Base-by-base conservation (phyloP, 805 yeast genomes). In the Starmerella apicola region DNA sequence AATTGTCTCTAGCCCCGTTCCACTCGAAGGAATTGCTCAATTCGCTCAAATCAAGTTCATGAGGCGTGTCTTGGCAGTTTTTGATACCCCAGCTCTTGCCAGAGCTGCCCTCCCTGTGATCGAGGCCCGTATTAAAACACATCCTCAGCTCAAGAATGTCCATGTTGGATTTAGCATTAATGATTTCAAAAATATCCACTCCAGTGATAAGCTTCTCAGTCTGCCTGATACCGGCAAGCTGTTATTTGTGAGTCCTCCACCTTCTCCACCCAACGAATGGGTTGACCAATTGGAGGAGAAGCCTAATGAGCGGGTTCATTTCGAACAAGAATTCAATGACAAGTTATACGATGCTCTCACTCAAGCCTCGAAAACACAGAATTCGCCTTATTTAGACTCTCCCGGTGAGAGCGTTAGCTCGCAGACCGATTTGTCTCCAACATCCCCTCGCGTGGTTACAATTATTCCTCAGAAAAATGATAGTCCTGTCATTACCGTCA, bases 191-290 rank as follows among this genome's bases (percentile, higher is more conserved):
- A 30, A 16, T 7, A 28, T 25, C 33, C 19, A 31, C 33, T 5
- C 9, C 13, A 12, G 21, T 2, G 38, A 32, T 12, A 12, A 23
- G n/a, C 36, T 23, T 6, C 42, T 52, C 28, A 33, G 36, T 16
- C 44, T 51, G 28, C 56, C 56, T 8, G 52, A 44, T 27, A 32
- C 47, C 20, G 56, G 54, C 19, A 38, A 37, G 17, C 42, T 51
- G 19, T 38, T 43, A 38, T 48, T 52, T 21, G 51, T 49, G 20
- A 41, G 48, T 21, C 56, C 56, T 10, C 56, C 56, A 6, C 45
- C 51, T 16, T 44, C 51, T 23, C 56, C 56, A 8, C 54, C 55
- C 4, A 42, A 31, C 24, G 53, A 45, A 26, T 52, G 56, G 56
- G 43, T 31, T 22, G 42, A 19, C 9, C 7, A 37, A 13, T 19